Evolutionary conservation across 2,329 filamentous ascomycete species (phyloP), one percentile per base, ranked within the genome.

Genomic region (Tolypocladium ovalisporum): DNA sequence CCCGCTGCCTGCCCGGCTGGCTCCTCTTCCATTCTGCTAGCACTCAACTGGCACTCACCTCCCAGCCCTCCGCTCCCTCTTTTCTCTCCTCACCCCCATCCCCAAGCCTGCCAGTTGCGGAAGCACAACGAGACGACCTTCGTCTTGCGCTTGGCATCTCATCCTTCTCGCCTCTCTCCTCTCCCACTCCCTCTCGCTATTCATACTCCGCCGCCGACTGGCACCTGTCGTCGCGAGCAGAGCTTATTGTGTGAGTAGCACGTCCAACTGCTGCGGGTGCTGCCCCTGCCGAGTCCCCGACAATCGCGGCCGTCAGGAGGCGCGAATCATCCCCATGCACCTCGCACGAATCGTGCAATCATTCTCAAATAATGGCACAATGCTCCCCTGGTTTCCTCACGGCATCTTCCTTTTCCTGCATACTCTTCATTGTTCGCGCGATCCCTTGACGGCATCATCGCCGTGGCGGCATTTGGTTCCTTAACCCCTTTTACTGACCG

Each of bases 1-100:
- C 52, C 34, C 52, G 34, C 12, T 34, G 35, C 37, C 52, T 37
- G 34, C 34, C 51, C 9, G 19, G 52, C 52, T 35, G 12, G 35
- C 52, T 36, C 52, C 24, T 54, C 36, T n/a, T 44, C n/a, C n/a
- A n/a, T n/a, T n/a, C 22, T 27, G 42, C 42, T 27, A 44, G 39
- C 39, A 40, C 39, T 24, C 40, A 44, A 44, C 40, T 12, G 40
- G 40, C 3, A 10, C 44, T 19, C 44, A 12, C 29, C 53, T 51
- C 51, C 51, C 55, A 54, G 37, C 51, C 49, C 55, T 57, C 27
- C 9, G 47, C 47, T 51, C 29, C 51, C 55, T 57, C 55, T 54
- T 57, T 57, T 57, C 55, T 53, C 55, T 56, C 49, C 49, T 54
- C 52, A 37, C 52, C 36, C 36, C 52, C 39, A 40, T 40, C 52